Evolutionary conservation across 106 monocot species (phyloP).

Genomic region (Dendrobium huoshanense): DNA sequence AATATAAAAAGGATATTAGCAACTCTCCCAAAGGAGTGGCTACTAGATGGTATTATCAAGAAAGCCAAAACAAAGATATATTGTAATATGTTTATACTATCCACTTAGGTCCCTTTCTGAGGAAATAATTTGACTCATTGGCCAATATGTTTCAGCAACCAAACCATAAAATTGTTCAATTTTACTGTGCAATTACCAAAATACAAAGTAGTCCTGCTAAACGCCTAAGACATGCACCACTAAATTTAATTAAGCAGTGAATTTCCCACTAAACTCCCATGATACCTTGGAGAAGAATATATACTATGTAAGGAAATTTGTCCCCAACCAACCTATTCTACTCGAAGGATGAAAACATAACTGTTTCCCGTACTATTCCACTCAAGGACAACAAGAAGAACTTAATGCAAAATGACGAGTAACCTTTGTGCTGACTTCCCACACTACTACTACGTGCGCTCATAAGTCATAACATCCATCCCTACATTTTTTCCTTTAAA

Average conservation of each 20-base stretch:
- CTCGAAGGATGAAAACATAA: background rate
- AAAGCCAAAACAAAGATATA: background rate
- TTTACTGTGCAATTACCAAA: background rate
- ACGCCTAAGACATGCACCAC: background rate
- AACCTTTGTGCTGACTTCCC: background rate
- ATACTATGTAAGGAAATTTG: background rate
- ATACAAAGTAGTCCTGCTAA: background rate
- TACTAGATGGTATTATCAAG: background rate
- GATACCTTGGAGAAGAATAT: background rate
- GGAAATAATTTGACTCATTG: background rate
- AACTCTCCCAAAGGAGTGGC: background rate
- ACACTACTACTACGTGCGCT: background rate
- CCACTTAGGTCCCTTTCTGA: background rate
- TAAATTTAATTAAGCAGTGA: background rate
- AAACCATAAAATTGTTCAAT: background rate
- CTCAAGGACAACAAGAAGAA: background rate
- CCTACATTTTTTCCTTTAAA: background rate
- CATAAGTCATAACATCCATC: background rate
- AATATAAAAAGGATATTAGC: background rate
- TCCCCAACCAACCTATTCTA: background rate
- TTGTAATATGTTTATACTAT: background rate
- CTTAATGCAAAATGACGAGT: background rate
- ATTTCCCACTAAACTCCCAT: background rate
- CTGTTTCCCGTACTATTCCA: background rate
- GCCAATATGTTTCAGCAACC: background rate